These are phyloP conservation scores for Cynara cardunculus DNA, from an alignment of 129 eudicot species.

Conservation along the genomic window DNA sequence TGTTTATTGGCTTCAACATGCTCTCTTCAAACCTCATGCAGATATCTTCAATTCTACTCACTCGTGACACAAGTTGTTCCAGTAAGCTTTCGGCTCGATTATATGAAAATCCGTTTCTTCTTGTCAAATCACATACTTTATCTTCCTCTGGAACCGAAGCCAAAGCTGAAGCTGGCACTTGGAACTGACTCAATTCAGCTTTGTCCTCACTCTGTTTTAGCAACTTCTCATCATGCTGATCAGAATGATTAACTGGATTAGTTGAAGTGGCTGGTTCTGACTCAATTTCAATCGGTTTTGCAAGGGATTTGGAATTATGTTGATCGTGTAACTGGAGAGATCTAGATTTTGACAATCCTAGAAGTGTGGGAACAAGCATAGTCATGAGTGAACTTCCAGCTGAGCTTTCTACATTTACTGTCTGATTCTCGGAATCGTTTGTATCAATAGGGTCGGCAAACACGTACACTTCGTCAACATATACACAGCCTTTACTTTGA, in stretches of 20 bases:
- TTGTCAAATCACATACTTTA: conserved; percentile 8
- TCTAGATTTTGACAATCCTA: conserved; percentile 67
- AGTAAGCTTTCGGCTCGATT: conserved; percentile 46
- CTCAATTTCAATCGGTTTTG: conserved; percentile 23
- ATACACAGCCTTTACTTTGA: conserved; percentile 52
- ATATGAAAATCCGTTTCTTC: conserved; percentile 12
- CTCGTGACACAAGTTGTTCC: conserved; percentile 68
- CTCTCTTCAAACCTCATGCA: conserved; percentile 81
- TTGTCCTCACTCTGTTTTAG: conserved; percentile 23
- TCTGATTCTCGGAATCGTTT: conserved; percentile 31
- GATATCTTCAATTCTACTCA: conserved; percentile 66
- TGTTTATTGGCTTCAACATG: conserved; percentile 68
- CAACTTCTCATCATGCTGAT: conserved; percentile 28
- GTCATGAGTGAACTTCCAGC: conserved; percentile 68
- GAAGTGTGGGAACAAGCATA: conserved; percentile 83
- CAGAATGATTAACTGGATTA: conserved; percentile 9
- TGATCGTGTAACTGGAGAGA: conserved; percentile 29
- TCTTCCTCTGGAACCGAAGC: conserved; percentile 16
- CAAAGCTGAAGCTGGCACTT: conserved; percentile 15
- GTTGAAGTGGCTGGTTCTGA: conserved; percentile 13
- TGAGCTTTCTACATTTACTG: conserved; percentile 26
- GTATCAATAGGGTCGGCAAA: conserved; percentile 61
- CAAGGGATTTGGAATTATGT: conserved; percentile 29
- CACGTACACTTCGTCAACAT: conserved; percentile 74
- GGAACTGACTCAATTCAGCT: conserved; percentile 24